Percentiles rank a stretch among this genome's conserved stretches.
phyloP scores from a whole-genome alignment of 345 rosid species.

The Sapria himalayana region DNA sequence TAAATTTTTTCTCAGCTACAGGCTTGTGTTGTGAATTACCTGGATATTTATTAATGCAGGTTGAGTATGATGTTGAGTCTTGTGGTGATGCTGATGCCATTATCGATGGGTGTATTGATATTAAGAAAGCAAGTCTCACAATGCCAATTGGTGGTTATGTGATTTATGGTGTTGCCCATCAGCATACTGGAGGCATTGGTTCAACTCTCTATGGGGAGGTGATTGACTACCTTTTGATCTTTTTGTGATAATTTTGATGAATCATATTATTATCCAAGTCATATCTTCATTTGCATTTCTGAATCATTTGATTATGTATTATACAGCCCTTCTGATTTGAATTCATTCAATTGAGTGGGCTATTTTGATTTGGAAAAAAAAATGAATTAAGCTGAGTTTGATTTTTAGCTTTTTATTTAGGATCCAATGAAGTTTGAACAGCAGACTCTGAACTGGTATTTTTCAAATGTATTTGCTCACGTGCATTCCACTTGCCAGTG shows the following conservation, averaged over 20 bases:
- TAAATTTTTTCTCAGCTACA: background rate
- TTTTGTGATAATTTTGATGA: background rate
- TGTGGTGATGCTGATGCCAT: conserved; percentile 13
- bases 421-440: too few species aligned
- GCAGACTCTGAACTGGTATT: too few species aligned
- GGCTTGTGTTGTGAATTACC: background rate
- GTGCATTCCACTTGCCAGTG: too few species aligned
- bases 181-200: conserved; percentile 54
- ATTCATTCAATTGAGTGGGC: too few species aligned
- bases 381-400: too few species aligned
- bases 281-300: too few species aligned
- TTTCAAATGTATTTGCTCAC: too few species aligned
- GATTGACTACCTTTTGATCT: conserved; percentile 6
- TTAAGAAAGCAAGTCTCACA: conserved; percentile 26
- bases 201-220: conserved; percentile 61
- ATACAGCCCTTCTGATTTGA: too few species aligned
- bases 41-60: conserved; percentile 14
- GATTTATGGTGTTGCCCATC: conserved; percentile 68
- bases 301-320: too few species aligned
- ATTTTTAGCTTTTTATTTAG: too few species aligned
- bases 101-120: conserved; percentile 18
- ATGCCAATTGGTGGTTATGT: conserved; percentile 56
- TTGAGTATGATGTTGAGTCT: conserved; percentile 45
- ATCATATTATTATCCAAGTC: too few species aligned
- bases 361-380: too few species aligned